These are phyloP conservation scores for Colletotrichum sp. DNA, from an alignment of 2,329 filamentous ascomycete genomes.

Conservation along the genomic window DNA sequence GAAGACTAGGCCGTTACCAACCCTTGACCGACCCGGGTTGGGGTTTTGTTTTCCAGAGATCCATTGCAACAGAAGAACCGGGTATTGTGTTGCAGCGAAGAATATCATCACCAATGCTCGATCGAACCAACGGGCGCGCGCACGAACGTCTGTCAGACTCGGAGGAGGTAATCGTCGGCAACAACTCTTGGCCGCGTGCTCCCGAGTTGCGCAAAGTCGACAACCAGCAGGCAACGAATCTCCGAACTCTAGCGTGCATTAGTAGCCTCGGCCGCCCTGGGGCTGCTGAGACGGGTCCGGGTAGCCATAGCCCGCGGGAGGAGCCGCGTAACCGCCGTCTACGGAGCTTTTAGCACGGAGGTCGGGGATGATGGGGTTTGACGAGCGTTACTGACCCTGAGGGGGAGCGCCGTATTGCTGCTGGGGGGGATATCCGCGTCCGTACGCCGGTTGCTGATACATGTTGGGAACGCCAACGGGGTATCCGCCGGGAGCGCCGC, in stretches of 20 bases:
- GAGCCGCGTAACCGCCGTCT: conserved; percentile 17
- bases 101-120: conserved; percentile 24
- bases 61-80: conserved; percentile 25
- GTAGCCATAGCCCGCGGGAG: conserved; percentile 46
- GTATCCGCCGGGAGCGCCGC: conserved; percentile 33
- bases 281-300: conserved; percentile 45
- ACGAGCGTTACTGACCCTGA: conserved; percentile 37
- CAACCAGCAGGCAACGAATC: conserved; percentile 21
- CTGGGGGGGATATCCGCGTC: conserved; percentile 49
- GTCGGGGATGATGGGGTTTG: background rate
- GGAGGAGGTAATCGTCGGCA: conserved; percentile 21
- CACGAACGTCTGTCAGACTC: conserved; percentile 23
- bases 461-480: conserved; percentile 38
- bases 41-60: conserved; percentile 23
- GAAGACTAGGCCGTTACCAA: conserved; percentile 21
- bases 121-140: conserved; percentile 26
- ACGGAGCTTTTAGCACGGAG: background rate
- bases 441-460: conserved; percentile 45
- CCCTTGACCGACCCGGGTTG: conserved; percentile 19
- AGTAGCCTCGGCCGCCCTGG: conserved; percentile 46
- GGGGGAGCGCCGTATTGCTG: conserved; percentile 39
- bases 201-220: conserved; percentile 13
- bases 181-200: conserved; percentile 15
- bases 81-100: conserved; percentile 26
- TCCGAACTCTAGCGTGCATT: conserved; percentile 25